Evolutionary conservation across 2,329 filamentous ascomycete genomes (phyloP), one percentile per base, ranked within the genome.

Genomic region (Cryoendolithus antarcticus): DNA sequence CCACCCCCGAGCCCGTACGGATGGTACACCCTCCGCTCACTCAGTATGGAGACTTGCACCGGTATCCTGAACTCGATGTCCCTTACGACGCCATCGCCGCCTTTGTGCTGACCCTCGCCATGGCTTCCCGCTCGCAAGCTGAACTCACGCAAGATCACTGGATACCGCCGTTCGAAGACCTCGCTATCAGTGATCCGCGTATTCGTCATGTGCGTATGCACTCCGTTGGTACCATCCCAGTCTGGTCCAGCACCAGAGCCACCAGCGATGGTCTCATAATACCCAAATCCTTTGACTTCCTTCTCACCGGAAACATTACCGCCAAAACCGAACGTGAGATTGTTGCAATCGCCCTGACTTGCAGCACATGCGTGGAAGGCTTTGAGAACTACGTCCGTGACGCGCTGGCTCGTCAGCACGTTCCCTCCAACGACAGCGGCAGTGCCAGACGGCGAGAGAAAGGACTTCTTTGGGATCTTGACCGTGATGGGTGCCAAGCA

Each of bases 141-240:
- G 57, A 88, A 89, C 48, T 82, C 72, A 4, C 78, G 68, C 28
- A 91, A 62, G 1, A 91, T 59, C 1, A 86, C 81, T 0, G 82
- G 82, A 52, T 86, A 86, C 6, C 83, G 66, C 21, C 80, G 69
- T 62, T 89, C 83, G 47, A 89, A 82, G 5, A 86, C 73, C 56
- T 91, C 84, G 0, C 79, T 70, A 54, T 89, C 84, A 0, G 83
- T 88, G 54, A 88, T 89, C 9, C 82, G 72, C 3, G 83, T 89
- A 58, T 91, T 91, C 5, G 84, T 89, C 80, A 88, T 86, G 61
- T 89, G 82, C 2, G 75, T 81, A 56, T 89, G 82, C n/a, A 88
- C 81, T 10, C 81, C 82, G 38, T 68, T 75, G 8, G 80, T 79
- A 30, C 83, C 83, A 44, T 80, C 67, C 82, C 82, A 88, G 9